Conservation (phyloP, 2,329 filamentous ascomycete genomes). For the Hypoxylon sp. region DNA sequence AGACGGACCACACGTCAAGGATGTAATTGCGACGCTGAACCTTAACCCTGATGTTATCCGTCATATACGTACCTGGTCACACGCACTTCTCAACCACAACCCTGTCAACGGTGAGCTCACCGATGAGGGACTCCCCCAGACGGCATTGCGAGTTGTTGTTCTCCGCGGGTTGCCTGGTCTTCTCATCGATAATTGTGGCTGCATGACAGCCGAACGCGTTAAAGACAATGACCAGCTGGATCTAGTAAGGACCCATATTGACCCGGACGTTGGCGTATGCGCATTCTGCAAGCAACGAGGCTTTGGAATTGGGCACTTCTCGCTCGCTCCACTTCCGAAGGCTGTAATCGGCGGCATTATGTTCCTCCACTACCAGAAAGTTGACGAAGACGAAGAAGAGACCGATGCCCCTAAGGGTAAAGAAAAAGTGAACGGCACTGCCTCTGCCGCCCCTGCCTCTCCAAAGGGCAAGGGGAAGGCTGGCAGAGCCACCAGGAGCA, state of each 20-base stretch:
- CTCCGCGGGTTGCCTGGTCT: background rate
- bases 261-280: background rate
- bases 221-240: background rate
- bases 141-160: background rate
- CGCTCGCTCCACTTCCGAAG: background rate
- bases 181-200: background rate
- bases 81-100: conserved; percentile 4
- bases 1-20: background rate
- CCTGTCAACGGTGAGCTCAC: background rate
- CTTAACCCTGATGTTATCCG: no score
- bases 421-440: background rate
- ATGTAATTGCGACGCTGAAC: background rate
- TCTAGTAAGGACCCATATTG: background rate
- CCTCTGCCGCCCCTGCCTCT: no score
- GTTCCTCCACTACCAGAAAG: background rate
- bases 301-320: background rate
- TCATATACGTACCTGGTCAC: background rate
- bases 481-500: no score
- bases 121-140: background rate
- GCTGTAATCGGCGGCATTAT: background rate
- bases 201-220: background rate
- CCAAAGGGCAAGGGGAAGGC: no score
- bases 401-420: background rate
- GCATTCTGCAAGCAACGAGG: background rate
- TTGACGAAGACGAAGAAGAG: background rate